These are phyloP conservation scores for Macrophomina tecta DNA, from an alignment of 2,329 filamentous ascomycete species.

Conservation along the genomic window DNA sequence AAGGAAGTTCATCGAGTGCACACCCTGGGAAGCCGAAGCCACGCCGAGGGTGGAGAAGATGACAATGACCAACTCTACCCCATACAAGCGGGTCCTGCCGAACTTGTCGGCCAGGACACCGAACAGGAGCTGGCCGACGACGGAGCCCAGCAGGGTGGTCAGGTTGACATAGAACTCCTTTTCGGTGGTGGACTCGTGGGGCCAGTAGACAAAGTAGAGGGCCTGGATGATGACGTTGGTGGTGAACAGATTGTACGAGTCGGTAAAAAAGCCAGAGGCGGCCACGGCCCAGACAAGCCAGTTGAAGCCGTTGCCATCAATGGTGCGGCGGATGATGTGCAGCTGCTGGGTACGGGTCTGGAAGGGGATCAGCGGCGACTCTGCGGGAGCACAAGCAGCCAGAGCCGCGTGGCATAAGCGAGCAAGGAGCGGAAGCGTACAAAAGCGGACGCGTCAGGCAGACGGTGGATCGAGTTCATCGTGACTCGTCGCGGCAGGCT, in stretches of 20 bases:
- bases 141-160: slow-evolving; percentile 47
- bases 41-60: slow-evolving; percentile 48
- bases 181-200: slow-evolving; percentile 33
- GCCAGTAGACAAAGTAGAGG: slow-evolving; percentile 48
- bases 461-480: slow-evolving; percentile 18
- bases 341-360: slow-evolving; percentile 19
- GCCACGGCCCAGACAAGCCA: slow-evolving; percentile 22
- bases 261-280: slow-evolving; percentile 37
- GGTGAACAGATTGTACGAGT: slow-evolving; percentile 48
- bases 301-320: slow-evolving; percentile 17
- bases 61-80: slow-evolving; percentile 48
- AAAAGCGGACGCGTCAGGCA: slow-evolving; percentile 11
- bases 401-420: background rate
- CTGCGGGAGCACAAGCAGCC: slow-evolving; percentile 8
- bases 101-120: slow-evolving; percentile 46
- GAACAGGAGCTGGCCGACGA: slow-evolving; percentile 47
- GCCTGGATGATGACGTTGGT: slow-evolving; percentile 49
- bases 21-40: slow-evolving; percentile 45
- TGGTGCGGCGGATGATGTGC: slow-evolving; percentile 20
- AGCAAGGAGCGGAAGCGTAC: background rate
- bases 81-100: slow-evolving; percentile 49
- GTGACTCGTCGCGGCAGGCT: background rate
- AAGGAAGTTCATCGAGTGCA: slow-evolving; percentile 44
- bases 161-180: slow-evolving; percentile 44
- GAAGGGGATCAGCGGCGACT: slow-evolving; percentile 16